These are phyloP conservation scores for Kickxella alabastrina DNA, from an alignment of 192 early-diverging fungal species.

Conservation along the genomic window DNA sequence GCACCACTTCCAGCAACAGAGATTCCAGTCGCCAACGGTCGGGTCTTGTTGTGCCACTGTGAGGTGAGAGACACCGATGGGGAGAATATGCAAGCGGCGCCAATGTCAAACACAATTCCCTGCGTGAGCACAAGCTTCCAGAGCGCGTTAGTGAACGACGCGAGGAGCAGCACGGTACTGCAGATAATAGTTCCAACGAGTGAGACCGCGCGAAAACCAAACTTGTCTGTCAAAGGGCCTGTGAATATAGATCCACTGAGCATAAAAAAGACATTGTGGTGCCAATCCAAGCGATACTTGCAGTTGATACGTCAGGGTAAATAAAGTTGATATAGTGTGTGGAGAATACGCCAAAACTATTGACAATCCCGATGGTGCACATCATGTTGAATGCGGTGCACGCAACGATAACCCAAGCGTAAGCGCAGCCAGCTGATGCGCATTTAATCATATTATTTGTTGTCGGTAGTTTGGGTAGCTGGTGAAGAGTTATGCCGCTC, in stretches of 20 bases:
- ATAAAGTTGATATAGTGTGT: conserved; percentile 43
- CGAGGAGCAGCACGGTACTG: conserved; percentile 17
- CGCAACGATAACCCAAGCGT: conserved; percentile 42
- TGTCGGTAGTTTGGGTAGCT: no score
- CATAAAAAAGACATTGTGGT: conserved; percentile 35
- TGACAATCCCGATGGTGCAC: conserved; percentile 35
- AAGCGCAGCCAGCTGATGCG: conserved; percentile 15
- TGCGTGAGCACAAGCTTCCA: conserved; percentile 75
- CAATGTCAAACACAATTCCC: conserved; percentile 70
- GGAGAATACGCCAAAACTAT: conserved; percentile 43
- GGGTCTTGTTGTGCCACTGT: conserved; percentile 67
- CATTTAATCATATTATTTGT: no score
- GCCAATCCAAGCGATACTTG: conserved; percentile 40
- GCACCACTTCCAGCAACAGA: conserved; percentile 71
- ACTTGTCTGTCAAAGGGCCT: conserved; percentile 32
- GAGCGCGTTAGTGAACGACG: conserved; percentile 36
- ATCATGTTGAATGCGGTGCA: conserved; percentile 27
- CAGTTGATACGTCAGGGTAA: conserved; percentile 18
- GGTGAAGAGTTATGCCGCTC: no score
- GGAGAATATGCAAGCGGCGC: conserved; percentile 61
- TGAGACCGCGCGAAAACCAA: conserved; percentile 25
- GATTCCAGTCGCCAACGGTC: conserved; percentile 69
- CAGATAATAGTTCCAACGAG: conserved; percentile 22
- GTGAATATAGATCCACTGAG: conserved; percentile 28
- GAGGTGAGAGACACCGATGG: conserved; percentile 65